phyloP scores from a whole-genome alignment of 768 basidiomycete genomes.

The Mycena galopus region DNA sequence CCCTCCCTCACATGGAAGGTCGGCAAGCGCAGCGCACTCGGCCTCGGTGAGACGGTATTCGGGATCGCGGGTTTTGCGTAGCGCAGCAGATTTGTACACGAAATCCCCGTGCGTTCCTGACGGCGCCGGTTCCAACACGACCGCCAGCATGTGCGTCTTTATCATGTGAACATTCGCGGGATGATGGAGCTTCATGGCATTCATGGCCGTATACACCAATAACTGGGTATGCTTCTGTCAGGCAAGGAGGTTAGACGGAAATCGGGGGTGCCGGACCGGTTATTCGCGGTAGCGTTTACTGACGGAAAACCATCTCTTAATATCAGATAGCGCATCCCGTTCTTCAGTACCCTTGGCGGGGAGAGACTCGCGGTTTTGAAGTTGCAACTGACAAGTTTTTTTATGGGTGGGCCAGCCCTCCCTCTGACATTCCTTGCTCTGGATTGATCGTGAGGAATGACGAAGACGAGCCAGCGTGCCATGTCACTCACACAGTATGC shows the following conservation, averaged over 20 bases:
- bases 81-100: neutral
- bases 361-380: constrained; percentile 23
- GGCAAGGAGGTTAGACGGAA: too few species aligned
- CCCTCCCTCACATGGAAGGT: neutral
- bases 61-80: constrained; percentile 4
- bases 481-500: constrained; percentile 18
- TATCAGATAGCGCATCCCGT: constrained; percentile 10
- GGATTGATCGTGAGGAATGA: neutral
- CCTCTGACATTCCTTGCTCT: constrained; percentile 33
- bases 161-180: neutral
- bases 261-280: too few species aligned
- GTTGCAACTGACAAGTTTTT: constrained; percentile 14
- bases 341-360: constrained; percentile 12
- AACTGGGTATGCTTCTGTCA: constrained; percentile 31
- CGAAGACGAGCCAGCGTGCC: neutral
- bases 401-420: constrained; percentile 31
- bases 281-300: neutral
- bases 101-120: constrained; percentile 10
- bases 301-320: constrained; percentile 33
- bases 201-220: constrained; percentile 21
- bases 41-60: neutral
- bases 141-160: constrained; percentile 23
- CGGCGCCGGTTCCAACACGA: constrained; percentile 2
- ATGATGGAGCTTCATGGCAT: constrained; percentile 26
- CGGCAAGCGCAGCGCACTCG: constrained; percentile 15